Evolutionary conservation across 805 yeast genomes (phyloP), one percentile per base, ranked within the genome.

Genomic region (Candida dajiaensis): DNA sequence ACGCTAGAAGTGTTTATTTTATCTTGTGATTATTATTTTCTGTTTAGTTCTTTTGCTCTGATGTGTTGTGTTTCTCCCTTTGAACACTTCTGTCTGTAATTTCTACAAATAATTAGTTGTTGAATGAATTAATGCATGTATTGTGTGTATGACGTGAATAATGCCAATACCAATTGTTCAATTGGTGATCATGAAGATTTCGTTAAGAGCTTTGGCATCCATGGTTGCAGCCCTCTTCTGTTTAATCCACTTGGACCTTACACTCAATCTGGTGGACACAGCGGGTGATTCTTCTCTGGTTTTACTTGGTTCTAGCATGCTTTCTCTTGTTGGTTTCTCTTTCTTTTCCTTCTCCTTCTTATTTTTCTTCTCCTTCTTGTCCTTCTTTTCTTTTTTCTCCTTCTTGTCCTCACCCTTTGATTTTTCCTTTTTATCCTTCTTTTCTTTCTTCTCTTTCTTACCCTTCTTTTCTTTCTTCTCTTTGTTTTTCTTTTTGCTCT

Each of bases 211-310:
- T 63, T 88, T 82, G 3, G 85, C 76, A 62, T 92, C 98, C 81
- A 85, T 78, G 0, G 90, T 89, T 1, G 97, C 92, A 11, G 95
- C 94, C 57, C 94, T 77, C 63, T 92, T 92, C 64, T 89, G 96
- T 54, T 76, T 83, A 46, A 92, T 90, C 83, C 89, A 90, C 64
- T 79, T 83, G 20, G 95, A 82, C 63, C 98, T 78, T 4, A 85
- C 85, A 1, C 95, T 82, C 42, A 80, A 62, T 58, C 85, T 73
- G n/a, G 83, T 75, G 12, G 76, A 55, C 1, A 76, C 67, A 1
- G 67, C 69, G 7, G 72, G 65, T 9, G 62, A 50, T n/a, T 53
- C 58, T 19, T 49, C 57, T 47, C 61, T 51, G 18, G 54, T 47
- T 26, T 61, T 68, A 31, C 65, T 69, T 9, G 74, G 71, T 36